Conservation (phyloP, 768 basidiomycete species). For the Rubroboletus satanas region DNA sequence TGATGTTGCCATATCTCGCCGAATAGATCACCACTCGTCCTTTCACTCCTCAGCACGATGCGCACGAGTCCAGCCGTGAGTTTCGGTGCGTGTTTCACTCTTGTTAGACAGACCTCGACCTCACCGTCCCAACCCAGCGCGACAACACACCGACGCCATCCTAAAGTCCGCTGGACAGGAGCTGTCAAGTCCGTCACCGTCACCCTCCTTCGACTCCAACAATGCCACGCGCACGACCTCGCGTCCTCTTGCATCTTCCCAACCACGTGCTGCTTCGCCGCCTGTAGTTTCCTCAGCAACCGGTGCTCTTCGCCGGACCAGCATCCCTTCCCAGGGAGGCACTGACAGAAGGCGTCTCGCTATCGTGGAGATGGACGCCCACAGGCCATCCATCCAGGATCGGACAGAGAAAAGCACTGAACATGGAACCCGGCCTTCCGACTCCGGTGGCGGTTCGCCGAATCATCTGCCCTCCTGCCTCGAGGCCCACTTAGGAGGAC, state of each 20-base stretch:
- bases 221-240: slow-evolving; percentile 20
- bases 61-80: slow-evolving; percentile 4
- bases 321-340: slow-evolving; percentile 54
- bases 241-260: slow-evolving; percentile 5
- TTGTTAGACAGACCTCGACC: background rate
- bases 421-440: slow-evolving; percentile 16
- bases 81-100: slow-evolving; percentile 14
- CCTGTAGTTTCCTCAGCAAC: slow-evolving; percentile 26
- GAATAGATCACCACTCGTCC: slow-evolving; percentile 8
- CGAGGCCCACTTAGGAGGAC: slow-evolving; percentile 37
- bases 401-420: slow-evolving; percentile 22
- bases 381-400: slow-evolving; percentile 21
- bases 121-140: slow-evolving; percentile 6
- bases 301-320: slow-evolving; percentile 42
- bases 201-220: slow-evolving; percentile 41
- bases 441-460: slow-evolving; percentile 28
- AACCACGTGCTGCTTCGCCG: slow-evolving; percentile 24
- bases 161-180: slow-evolving; percentile 35
- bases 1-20: slow-evolving; percentile 6
- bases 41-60: slow-evolving; percentile 7
- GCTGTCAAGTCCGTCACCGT: slow-evolving; percentile 18
- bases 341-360: slow-evolving; percentile 64
- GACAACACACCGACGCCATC: slow-evolving; percentile 41
- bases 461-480: slow-evolving; percentile 36
- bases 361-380: slow-evolving; percentile 57